Evolutionary conservation across 805 yeast genomes (phyloP).

Genomic region (Kazachstania bromeliacearum): DNA sequence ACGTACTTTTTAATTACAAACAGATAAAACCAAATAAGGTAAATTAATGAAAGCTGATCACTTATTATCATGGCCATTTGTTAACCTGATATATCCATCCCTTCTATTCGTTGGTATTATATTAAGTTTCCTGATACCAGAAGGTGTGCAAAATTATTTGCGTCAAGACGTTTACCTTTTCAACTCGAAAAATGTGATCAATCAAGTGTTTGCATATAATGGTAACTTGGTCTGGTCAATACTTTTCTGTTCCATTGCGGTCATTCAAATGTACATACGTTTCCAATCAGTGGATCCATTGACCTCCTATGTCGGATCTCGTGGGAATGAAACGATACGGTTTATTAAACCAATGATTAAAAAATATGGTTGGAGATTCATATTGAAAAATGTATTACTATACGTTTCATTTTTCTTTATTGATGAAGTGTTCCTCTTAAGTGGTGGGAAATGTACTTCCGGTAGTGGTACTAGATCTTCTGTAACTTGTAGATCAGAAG

Average conservation of each 20-base stretch:
- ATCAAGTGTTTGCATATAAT: slow-evolving; percentile 30
- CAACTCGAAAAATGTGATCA: slow-evolving; percentile 22
- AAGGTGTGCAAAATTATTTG: slow-evolving; percentile 14
- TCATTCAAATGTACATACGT: slow-evolving; percentile 12
- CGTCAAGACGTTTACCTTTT: slow-evolving; percentile 16
- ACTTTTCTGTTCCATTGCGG: slow-evolving; percentile 18
- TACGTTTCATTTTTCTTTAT: slow-evolving; percentile 23
- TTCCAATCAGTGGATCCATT: slow-evolving; percentile 7
- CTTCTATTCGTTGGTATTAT: slow-evolving; percentile 12
- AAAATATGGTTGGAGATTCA: slow-evolving; percentile 17
- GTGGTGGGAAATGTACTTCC: slow-evolving; percentile 29
- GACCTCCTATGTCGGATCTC: slow-evolving; percentile 7
- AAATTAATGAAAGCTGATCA: neutral
- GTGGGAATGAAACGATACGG: neutral
- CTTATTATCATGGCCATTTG: slow-evolving; percentile 2
- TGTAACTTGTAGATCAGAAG: slow-evolving; percentile 22
- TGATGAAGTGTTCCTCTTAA: slow-evolving; percentile 26
- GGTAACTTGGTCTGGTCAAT: slow-evolving; percentile 27
- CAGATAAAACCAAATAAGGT: neutral
- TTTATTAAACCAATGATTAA: neutral
- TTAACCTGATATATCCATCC: slow-evolving; percentile 2
- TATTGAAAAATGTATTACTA: slow-evolving; percentile 20
- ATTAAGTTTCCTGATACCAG: slow-evolving; percentile 11
- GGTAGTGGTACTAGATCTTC: slow-evolving; percentile 23
- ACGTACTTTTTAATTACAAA: neutral